Percentiles rank a stretch among this genome's conserved stretches.
Conservation (phyloP, 768 basidiomycete genomes). For the Tricholoma furcatifolium region DNA sequence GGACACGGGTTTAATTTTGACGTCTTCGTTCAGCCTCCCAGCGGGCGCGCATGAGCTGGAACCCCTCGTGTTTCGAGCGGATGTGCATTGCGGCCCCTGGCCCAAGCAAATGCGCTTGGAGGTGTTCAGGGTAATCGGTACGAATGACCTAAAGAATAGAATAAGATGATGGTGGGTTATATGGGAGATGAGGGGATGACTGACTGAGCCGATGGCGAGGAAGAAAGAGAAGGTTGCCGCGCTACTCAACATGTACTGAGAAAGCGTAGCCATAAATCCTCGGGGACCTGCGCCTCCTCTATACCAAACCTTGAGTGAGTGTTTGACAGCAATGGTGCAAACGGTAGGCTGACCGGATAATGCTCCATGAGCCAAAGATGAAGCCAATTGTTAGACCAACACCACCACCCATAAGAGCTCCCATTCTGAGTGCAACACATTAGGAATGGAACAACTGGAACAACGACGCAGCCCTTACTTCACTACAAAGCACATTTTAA, state of each 20-base stretch:
- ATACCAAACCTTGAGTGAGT: constrained; percentile 4
- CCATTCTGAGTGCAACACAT: constrained; percentile 61
- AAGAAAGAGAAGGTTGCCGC: constrained; percentile 98
- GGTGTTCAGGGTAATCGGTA: constrained; percentile 67
- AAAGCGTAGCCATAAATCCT: constrained; percentile 87
- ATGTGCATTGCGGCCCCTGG: constrained; percentile 41
- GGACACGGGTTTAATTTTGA: constrained; percentile 16
- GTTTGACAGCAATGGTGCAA: background rate
- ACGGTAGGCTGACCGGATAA: constrained; percentile 64
- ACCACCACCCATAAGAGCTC: constrained; percentile 88
- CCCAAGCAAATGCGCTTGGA: constrained; percentile 57
- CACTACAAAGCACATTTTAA: constrained; percentile 37
- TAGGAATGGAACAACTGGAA: constrained; percentile 9
- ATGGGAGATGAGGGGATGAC: constrained; percentile 17
- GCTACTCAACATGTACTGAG: constrained; percentile 98
- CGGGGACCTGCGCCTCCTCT: constrained; percentile 91
- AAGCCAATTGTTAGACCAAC: constrained; percentile 97
- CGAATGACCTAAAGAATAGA: constrained; percentile 72
- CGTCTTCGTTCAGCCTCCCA: constrained; percentile 68
- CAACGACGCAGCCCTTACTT: constrained; percentile 40
- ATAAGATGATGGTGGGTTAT: constrained; percentile 6
- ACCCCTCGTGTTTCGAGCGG: constrained; percentile 66
- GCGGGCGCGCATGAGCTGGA: constrained; percentile 66
- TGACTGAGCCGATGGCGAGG: constrained; percentile 89
- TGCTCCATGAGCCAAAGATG: constrained; percentile 92